Conservation (phyloP, 2,329 filamentous ascomycete genomes). For the Fusarium annulatum region DNA sequence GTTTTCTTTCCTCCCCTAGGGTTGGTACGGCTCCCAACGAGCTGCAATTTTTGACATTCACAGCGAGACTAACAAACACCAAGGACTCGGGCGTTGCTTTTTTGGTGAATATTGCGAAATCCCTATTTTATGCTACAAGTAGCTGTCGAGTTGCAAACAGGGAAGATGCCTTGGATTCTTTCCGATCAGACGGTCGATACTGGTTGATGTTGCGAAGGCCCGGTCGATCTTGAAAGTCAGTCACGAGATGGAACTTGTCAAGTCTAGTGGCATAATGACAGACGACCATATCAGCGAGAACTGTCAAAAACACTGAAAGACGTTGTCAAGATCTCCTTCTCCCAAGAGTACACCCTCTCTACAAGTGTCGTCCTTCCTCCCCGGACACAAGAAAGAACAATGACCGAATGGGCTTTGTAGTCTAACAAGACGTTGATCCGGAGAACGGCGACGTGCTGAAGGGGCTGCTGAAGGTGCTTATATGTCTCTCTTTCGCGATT, state of each 20-base stretch:
- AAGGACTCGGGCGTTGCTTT: accelerated
- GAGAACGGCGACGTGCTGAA: background rate
- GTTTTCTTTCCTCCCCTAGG: too few relatives aligned
- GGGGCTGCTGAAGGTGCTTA: too few relatives aligned
- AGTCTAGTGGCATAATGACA: background rate
- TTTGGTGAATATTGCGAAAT: background rate
- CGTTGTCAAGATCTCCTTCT: background rate
- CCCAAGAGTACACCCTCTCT: background rate
- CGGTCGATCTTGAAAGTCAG: background rate
- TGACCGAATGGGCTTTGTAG: accelerated
- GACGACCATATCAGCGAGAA: background rate
- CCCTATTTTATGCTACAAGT: background rate
- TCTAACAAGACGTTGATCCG: background rate
- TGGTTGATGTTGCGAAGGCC: background rate
- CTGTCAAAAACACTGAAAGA: background rate
- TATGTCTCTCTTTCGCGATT: accelerated
- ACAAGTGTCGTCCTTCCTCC: too few relatives aligned
- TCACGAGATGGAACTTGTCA: conserved; percentile 37
- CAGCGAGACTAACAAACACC: background rate
- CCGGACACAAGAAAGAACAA: background rate
- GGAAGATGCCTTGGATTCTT: background rate
- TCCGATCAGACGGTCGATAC: background rate
- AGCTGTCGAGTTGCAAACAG: background rate
- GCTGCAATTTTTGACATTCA: background rate
- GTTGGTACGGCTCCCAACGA: too few relatives aligned